phyloP scores from a whole-genome alignment of 2,329 filamentous ascomycete genomes.

The Ceratocystis variospora region DNA sequence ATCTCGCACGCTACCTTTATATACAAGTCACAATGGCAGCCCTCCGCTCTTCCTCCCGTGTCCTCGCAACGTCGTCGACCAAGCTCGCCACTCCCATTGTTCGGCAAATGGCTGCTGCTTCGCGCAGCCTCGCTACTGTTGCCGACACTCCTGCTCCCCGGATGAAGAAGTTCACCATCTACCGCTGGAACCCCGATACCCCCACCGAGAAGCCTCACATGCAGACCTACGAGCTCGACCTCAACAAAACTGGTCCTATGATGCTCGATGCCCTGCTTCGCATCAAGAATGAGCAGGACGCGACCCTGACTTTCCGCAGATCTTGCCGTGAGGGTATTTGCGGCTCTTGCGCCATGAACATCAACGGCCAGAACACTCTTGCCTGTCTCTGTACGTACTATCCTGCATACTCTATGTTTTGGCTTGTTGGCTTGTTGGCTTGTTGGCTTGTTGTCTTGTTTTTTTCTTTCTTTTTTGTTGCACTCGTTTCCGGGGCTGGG shows the following conservation, averaged over 20 bases:
- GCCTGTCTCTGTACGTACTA: slow-evolving; percentile 79
- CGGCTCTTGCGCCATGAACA: slow-evolving; percentile 99
- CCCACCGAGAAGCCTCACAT: slow-evolving; percentile 87
- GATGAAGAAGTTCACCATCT: slow-evolving; percentile 94
- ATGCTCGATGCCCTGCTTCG: slow-evolving; percentile 90
- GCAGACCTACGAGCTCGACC: slow-evolving; percentile 86
- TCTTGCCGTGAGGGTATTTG: slow-evolving; percentile 98
- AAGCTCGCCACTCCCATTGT: slow-evolving; percentile 30
- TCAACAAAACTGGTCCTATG: slow-evolving; percentile 99
- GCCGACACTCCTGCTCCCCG: slow-evolving; percentile 47
- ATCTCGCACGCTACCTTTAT: not conserved
- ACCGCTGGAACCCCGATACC: slow-evolving; percentile 94
- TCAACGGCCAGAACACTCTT: slow-evolving; percentile 94
- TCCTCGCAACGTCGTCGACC: slow-evolving; percentile 35
- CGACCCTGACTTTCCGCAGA: slow-evolving; percentile 87
- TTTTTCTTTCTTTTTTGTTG: slow-evolving; percentile 4
- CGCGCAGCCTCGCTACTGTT: slow-evolving; percentile 42
- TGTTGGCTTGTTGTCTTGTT: not conserved
- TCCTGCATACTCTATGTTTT: not conserved
- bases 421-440: no score
- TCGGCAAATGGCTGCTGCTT: slow-evolving; percentile 28
- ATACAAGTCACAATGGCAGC: slow-evolving; percentile 38
- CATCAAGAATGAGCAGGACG: slow-evolving; percentile 98
- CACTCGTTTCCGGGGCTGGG: not conserved
- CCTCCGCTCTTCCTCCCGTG: slow-evolving; percentile 45